These are phyloP conservation scores for Lactarius indigo DNA, from an alignment of 768 basidiomycete species.

Conservation along the genomic window DNA sequence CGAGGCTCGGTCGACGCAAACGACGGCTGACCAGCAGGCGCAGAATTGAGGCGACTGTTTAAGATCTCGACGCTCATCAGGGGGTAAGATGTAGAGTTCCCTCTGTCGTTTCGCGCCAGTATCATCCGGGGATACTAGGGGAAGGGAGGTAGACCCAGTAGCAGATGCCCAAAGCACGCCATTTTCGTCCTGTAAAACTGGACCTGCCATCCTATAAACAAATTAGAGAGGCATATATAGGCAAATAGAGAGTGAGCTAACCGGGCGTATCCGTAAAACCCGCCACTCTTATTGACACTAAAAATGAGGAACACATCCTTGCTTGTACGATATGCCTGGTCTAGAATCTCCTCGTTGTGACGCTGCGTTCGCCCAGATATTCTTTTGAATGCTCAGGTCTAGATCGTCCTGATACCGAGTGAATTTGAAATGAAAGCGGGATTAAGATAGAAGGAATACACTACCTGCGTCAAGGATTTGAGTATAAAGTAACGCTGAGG, in stretches of 20 bases:
- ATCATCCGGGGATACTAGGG: slow-evolving; percentile 7
- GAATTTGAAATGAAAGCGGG: not conserved
- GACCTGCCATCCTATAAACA: slow-evolving; percentile 61
- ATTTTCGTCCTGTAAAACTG: slow-evolving; percentile 50
- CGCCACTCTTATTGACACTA: slow-evolving; percentile 89
- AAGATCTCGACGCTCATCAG: slow-evolving; percentile 38
- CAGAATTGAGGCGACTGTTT: slow-evolving; percentile 42
- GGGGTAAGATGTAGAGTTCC: slow-evolving; percentile 33
- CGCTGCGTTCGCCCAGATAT: slow-evolving; percentile 90
- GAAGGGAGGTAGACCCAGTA: not conserved
- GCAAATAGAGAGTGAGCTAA: slow-evolving; percentile 34
- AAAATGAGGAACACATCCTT: slow-evolving; percentile 88
- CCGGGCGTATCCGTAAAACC: slow-evolving; percentile 92
- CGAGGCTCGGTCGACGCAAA: slow-evolving; percentile 56
- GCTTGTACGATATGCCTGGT: slow-evolving; percentile 91
- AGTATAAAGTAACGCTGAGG: slow-evolving; percentile 91
- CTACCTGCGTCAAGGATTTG: slow-evolving; percentile 79
- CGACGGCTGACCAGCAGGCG: slow-evolving; percentile 19
- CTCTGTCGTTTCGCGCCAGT: not conserved
- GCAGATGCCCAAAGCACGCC: slow-evolving; percentile 53
- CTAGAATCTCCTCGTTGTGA: slow-evolving; percentile 88
- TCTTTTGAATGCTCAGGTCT: slow-evolving; percentile 72
- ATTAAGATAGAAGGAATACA: slow-evolving; percentile 23
- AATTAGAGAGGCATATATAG: slow-evolving; percentile 2
- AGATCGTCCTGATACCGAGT: slow-evolving; percentile 55